phyloP scores from a whole-genome alignment of 352 stramenopile genomes.

The Phytophthora agathidicida region DNA sequence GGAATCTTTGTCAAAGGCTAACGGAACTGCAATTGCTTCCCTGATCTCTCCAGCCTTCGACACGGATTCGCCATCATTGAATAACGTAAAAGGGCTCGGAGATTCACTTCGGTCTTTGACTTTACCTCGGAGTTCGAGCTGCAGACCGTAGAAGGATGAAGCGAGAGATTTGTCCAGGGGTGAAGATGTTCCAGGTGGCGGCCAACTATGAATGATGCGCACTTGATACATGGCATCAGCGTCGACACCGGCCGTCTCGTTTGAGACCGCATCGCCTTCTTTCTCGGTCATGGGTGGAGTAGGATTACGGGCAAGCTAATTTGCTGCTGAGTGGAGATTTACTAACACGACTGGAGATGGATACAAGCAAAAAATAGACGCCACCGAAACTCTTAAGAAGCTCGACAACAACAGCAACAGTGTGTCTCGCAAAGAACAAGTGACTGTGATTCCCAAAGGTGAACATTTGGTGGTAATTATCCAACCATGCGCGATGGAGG shows the following conservation, averaged over 20 bases:
- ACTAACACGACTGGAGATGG: background rate
- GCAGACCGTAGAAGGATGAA: slow-evolving; percentile 49
- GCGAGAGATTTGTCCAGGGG: slow-evolving; percentile 15
- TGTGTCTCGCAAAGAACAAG: too few species aligned
- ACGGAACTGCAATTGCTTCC: background rate
- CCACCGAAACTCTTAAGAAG: too few species aligned
- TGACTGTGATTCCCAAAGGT: too few species aligned
- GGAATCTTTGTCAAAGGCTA: slow-evolving; percentile 12
- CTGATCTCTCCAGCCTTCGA: slow-evolving; percentile 1
- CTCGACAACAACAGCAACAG: too few species aligned
- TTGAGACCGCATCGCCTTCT: background rate
- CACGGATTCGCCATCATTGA: slow-evolving; percentile 20
- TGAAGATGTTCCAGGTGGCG: background rate
- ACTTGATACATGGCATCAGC: slow-evolving; percentile 45
- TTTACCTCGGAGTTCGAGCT: slow-evolving; percentile 46
- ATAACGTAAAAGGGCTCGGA: slow-evolving; percentile 9
- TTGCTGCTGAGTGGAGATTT: slow-evolving; percentile 1
- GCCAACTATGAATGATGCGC: slow-evolving; percentile 41
- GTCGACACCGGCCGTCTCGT: slow-evolving; percentile 6
- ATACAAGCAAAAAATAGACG: slow-evolving; percentile 7
- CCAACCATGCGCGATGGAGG: too few species aligned
- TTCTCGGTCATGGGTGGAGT: slow-evolving; percentile 24
- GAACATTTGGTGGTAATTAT: too few species aligned
- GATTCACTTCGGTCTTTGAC: slow-evolving; percentile 1
- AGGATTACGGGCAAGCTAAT: background rate